phyloP scores from a whole-genome alignment of 192 early-diverging fungal species.

The Podila clonocystis region DNA sequence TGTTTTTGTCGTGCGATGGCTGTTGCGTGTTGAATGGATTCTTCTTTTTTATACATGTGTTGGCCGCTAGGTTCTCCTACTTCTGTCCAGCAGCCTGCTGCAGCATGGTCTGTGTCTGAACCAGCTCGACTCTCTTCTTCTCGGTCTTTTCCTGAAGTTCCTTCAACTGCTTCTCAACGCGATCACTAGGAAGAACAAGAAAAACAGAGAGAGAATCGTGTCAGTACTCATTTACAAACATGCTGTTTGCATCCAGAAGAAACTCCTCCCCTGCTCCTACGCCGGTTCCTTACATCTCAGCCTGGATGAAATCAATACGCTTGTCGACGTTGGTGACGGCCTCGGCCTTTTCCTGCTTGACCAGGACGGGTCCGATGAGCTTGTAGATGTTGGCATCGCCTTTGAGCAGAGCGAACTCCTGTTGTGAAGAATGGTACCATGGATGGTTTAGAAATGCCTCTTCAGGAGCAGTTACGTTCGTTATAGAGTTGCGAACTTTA shows the following conservation, averaged over 20 bases:
- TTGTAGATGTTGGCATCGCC: constrained; percentile 92
- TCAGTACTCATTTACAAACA: background rate
- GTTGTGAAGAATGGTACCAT: constrained; percentile 6
- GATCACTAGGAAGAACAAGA: constrained; percentile 62
- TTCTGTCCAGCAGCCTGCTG: constrained; percentile 33
- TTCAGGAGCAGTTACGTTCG: too few species aligned
- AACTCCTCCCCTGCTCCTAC: background rate
- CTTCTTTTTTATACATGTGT: background rate
- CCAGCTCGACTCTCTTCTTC: constrained; percentile 81
- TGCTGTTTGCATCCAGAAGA: background rate
- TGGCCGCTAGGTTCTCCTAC: background rate
- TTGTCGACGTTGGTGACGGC: constrained; percentile 91
- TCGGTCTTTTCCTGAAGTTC: constrained; percentile 88
- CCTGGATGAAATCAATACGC: constrained; percentile 89
- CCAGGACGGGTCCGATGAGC: constrained; percentile 94
- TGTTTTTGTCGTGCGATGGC: background rate
- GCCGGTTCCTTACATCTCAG: constrained; percentile 78
- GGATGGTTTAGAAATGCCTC: too few species aligned
- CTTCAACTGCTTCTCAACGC: constrained; percentile 84
- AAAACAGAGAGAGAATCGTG: background rate
- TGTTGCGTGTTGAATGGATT: background rate
- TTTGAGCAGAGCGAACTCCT: constrained; percentile 90
- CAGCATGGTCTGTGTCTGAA: constrained; percentile 45
- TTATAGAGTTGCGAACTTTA: too few species aligned
- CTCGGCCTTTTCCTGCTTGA: constrained; percentile 91